These are phyloP conservation scores for Cruciata laevipes DNA, from an alignment of 257 asterid genomes.

Conservation along the genomic window DNA sequence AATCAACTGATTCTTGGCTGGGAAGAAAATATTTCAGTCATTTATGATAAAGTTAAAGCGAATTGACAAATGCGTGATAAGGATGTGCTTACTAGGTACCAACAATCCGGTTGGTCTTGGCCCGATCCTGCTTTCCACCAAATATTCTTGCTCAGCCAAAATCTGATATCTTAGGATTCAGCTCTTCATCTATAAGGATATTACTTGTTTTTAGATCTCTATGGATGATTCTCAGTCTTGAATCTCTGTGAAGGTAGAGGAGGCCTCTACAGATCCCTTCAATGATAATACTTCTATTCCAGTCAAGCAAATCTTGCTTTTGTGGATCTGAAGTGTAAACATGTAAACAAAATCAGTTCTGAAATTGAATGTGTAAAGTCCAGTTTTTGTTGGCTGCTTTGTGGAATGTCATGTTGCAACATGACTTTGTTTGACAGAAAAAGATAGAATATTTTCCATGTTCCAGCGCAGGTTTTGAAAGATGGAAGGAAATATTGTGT, in stretches of 20 bases:
- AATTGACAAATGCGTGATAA: too few relatives aligned
- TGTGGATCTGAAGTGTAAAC: not conserved
- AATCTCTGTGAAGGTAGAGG: not conserved
- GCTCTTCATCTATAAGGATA: not conserved
- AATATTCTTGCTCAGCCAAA: not conserved
- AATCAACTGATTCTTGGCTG: not conserved
- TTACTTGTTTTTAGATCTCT: not conserved
- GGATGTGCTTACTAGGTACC: not conserved
- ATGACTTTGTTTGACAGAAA: too few relatives aligned
- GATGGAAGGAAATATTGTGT: too few relatives aligned
- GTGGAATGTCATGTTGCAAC: too few relatives aligned
- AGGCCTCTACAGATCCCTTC: not conserved
- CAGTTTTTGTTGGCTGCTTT: too few relatives aligned
- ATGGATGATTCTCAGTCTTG: not conserved
- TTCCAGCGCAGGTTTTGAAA: too few relatives aligned
- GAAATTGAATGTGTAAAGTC: too few relatives aligned
- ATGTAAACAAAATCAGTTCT: not conserved
- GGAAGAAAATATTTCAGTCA: not conserved
- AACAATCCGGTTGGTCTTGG: not conserved
- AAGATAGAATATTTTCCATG: too few relatives aligned
- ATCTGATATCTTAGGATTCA: conserved; percentile 3
- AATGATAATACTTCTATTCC: not conserved
- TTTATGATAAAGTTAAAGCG: not conserved
- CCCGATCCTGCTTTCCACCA: not conserved
- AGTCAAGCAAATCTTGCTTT: conserved; percentile 1